Percentiles rank a stretch among this genome's conserved stretches.
Evolutionary conservation across 106 monocot genomes (phyloP).

Genomic region (Acanthochlamys bracteata): DNA sequence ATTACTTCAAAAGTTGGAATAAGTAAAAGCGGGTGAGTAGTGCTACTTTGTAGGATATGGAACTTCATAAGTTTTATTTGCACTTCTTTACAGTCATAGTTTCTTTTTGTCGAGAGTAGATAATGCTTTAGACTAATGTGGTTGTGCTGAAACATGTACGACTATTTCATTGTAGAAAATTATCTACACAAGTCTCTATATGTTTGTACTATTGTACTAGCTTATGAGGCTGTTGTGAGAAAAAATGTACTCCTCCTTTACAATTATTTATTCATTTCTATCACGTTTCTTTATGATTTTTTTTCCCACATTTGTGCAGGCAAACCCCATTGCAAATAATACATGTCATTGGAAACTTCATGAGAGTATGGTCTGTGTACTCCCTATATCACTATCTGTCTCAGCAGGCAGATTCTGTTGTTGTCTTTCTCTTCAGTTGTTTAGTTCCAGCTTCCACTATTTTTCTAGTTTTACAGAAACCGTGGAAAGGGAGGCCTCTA

Average conservation of each 20-base stretch:
- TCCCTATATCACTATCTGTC: conserved; percentile 72
- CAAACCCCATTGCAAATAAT: conserved; percentile 77
- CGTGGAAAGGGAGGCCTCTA: conserved; percentile 92
- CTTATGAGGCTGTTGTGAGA: too few relatives aligned
- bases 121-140: too few relatives aligned
- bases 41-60: too few relatives aligned
- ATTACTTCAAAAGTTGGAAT: too few relatives aligned
- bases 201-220: too few relatives aligned
- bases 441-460: conserved; percentile 83
- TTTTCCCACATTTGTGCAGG: conserved; percentile 23
- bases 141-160: too few relatives aligned
- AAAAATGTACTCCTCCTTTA: background rate
- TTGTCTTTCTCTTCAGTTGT: conserved; percentile 75
- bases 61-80: too few relatives aligned
- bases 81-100: too few relatives aligned
- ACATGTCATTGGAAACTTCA: conserved; percentile 73
- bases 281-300: background rate
- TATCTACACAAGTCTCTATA: too few relatives aligned
- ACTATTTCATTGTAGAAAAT: too few relatives aligned
- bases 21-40: too few relatives aligned
- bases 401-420: conserved; percentile 47
- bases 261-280: background rate
- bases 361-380: conserved; percentile 99
- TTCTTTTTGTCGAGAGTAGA: too few relatives aligned
- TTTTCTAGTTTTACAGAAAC: conserved; percentile 73